Evolutionary conservation across 2,329 filamentous ascomycete genomes (phyloP).

Genomic region (Diaporthe capsici): DNA sequence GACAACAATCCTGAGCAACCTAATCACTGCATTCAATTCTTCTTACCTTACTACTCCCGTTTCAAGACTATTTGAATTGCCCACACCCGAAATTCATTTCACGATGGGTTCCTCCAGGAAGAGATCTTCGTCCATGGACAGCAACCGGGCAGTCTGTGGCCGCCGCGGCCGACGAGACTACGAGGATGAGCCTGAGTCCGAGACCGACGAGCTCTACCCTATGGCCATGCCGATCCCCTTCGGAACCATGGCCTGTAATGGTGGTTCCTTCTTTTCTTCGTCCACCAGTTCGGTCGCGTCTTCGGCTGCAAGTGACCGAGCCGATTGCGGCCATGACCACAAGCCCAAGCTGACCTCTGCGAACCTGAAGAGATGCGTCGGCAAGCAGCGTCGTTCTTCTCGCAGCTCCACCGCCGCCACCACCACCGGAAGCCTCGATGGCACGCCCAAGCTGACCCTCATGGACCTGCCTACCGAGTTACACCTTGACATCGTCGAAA

Average conservation of each 20-base stretch:
- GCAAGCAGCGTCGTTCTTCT: too few species aligned
- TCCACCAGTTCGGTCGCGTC: not conserved
- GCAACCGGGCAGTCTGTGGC: constrained; percentile 3
- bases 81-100: not conserved
- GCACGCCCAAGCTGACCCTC: not conserved
- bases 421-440: not conserved
- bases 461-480: constrained; percentile 39
- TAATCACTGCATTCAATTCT: not conserved
- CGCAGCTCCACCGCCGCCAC: not conserved
- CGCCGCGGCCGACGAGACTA: not conserved
- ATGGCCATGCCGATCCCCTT: not conserved
- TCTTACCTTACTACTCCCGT: too few species aligned
- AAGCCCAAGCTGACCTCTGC: not conserved
- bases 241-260: constrained; percentile 4
- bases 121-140: constrained; percentile 13
- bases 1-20: not conserved
- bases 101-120: not conserved
- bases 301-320: not conserved
- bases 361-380: not conserved
- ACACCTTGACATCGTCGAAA: constrained; percentile 28
- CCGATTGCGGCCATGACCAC: not conserved
- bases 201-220: not conserved
- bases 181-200: not conserved
- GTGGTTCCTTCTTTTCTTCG: not conserved
- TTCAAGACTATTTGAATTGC: not conserved